phyloP scores from a whole-genome alignment of 140 eudicot species.

The Bidens hawaiensis region DNA sequence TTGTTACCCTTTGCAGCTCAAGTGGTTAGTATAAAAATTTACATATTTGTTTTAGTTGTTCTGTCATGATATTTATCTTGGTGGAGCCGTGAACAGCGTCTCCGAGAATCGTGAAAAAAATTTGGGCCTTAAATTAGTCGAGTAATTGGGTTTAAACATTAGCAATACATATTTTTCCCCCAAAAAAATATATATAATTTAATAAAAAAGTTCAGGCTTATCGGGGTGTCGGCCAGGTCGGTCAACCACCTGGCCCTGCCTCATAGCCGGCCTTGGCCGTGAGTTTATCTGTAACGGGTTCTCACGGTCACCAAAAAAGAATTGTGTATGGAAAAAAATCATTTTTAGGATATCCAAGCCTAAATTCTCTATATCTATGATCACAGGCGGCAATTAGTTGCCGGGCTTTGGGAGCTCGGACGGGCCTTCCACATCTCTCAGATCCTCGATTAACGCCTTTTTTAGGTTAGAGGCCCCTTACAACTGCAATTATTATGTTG shows the following conservation, averaged over 20 bases:
- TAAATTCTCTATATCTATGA: conserved; percentile 1
- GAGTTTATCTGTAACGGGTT: not conserved
- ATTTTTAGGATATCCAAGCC: not conserved
- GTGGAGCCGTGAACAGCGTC: too few species aligned
- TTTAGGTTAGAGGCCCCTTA: conserved; percentile 31
- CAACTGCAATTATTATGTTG: not conserved
- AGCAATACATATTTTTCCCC: too few species aligned
- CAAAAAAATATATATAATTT: too few species aligned
- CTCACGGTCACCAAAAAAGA: not conserved
- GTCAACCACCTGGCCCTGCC: too few species aligned
- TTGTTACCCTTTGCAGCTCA: conserved; percentile 90
- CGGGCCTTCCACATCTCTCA: conserved; percentile 66
- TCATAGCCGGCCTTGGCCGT: too few species aligned
- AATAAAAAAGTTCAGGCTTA: too few species aligned
- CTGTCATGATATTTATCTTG: not conserved
- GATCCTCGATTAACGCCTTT: conserved; percentile 65
- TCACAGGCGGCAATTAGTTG: conserved; percentile 73
- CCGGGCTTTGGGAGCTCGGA: conserved; percentile 79
- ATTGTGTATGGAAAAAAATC: not conserved
- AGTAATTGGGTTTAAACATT: too few species aligned
- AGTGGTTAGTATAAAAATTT: conserved; percentile 56
- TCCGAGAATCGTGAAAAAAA: too few species aligned
- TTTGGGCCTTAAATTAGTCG: too few species aligned
- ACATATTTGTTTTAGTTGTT: not conserved
- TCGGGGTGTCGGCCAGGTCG: too few species aligned